Evolutionary conservation across 2,329 filamentous ascomycete species (phyloP).

Genomic region (Phialocephala subalpina): DNA sequence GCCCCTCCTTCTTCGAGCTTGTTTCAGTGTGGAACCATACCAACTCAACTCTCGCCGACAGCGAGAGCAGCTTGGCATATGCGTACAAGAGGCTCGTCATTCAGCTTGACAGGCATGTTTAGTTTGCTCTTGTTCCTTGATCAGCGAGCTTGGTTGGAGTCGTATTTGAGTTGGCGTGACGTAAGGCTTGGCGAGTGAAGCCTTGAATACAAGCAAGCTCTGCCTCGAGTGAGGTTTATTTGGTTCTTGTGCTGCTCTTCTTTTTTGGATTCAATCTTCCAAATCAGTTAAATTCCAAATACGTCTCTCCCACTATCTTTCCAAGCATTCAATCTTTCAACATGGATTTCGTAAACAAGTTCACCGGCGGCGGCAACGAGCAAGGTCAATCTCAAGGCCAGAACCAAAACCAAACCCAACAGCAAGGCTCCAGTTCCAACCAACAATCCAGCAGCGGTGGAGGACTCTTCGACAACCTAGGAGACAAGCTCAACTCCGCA

Average conservation of each 20-base stretch:
- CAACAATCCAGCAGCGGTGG: constrained; percentile 38
- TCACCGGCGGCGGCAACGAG: constrained; percentile 48
- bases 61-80: background rate
- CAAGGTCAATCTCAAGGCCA: constrained; percentile 30
- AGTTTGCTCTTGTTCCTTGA: background rate
- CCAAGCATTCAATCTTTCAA: constrained; percentile 26
- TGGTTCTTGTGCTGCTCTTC: background rate
- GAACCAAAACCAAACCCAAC: constrained; percentile 29
- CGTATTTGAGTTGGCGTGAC: background rate
- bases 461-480: constrained; percentile 64
- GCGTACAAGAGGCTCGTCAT: background rate
- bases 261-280: background rate
- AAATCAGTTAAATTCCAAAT: background rate
- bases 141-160: background rate
- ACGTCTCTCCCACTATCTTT: background rate
- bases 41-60: background rate
- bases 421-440: constrained; percentile 33
- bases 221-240: background rate
- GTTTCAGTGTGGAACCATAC: constrained; percentile 1
- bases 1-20: constrained; percentile 3
- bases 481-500: constrained; percentile 74
- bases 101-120: constrained; percentile 1
- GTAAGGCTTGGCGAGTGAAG: background rate
- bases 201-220: background rate
- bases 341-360: constrained; percentile 65